Conservation (phyloP, 148 eudicot species). For the Rhododendron molle region DNA sequence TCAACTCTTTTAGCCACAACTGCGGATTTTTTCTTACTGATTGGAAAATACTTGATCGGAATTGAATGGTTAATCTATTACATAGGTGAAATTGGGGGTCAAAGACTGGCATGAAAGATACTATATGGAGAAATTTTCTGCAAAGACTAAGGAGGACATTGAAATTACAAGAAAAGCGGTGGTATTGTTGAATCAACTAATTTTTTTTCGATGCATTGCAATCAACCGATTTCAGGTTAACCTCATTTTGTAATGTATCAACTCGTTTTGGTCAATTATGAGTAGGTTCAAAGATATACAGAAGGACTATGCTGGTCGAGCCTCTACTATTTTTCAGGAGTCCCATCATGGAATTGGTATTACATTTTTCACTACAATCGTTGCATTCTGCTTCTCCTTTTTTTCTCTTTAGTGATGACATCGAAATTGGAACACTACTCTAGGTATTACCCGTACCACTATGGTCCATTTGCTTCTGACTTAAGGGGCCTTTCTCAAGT, state of each 20-base stretch:
- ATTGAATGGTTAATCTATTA: neutral
- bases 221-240: neutral
- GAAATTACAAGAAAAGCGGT: slow-evolving; percentile 23
- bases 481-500: slow-evolving; percentile 40
- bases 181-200: slow-evolving; percentile 14
- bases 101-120: slow-evolving; percentile 36
- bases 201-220: neutral
- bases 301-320: slow-evolving; percentile 45
- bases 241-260: no score
- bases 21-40: no score
- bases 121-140: slow-evolving; percentile 32
- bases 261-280: neutral
- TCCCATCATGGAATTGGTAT: slow-evolving; percentile 46
- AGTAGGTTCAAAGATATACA: slow-evolving; percentile 38
- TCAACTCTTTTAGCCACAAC: no score
- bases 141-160: slow-evolving; percentile 12
- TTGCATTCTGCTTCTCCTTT: neutral
- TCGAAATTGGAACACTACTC: neutral
- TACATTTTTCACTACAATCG: neutral
- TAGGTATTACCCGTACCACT: slow-evolving; percentile 55
- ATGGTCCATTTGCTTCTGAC: slow-evolving; percentile 60
- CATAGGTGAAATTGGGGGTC: slow-evolving; percentile 32
- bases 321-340: slow-evolving; percentile 23
- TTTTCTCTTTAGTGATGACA: no score
- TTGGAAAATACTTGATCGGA: no score